Conservation (phyloP, 306 rosid species). For the Cucumis hystrix region DNA sequence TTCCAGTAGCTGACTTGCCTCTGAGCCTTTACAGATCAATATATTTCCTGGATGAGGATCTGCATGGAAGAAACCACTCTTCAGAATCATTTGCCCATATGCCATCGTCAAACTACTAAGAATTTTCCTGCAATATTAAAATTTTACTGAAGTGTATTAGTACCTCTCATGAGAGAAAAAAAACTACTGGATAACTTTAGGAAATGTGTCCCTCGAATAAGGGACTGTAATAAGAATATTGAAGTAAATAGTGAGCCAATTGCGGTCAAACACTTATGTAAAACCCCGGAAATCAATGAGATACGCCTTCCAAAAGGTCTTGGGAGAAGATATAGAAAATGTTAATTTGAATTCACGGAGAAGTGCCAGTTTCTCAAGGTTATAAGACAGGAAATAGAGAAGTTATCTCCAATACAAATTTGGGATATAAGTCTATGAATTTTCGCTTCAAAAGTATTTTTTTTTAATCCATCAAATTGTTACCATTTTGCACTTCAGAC, state of each 20-base stretch:
- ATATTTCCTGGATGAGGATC: conserved; percentile 99
- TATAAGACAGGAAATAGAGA: neutral
- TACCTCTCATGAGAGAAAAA: neutral
- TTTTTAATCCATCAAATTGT: neutral
- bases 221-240: neutral
- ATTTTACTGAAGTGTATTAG: neutral
- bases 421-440: neutral
- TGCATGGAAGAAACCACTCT: conserved; percentile 93
- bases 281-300: neutral
- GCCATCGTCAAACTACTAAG: conserved; percentile 90
- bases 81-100: conserved; percentile 97
- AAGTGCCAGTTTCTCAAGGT: neutral
- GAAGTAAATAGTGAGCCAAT: neutral
- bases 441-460: neutral
- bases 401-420: neutral
- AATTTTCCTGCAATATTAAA: conserved; percentile 60
- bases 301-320: neutral
- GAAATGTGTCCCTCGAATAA: neutral
- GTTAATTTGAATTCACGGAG: neutral
- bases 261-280: neutral
- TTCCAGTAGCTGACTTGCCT: conserved; percentile 49
- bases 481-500: neutral
- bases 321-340: neutral
- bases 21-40: conserved; percentile 83
- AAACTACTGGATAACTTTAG: neutral